Percentiles rank a stretch among this genome's conserved stretches.
phyloP scores from a whole-genome alignment of 2,329 filamentous ascomycete genomes.

The Epichloe coenophiala region DNA sequence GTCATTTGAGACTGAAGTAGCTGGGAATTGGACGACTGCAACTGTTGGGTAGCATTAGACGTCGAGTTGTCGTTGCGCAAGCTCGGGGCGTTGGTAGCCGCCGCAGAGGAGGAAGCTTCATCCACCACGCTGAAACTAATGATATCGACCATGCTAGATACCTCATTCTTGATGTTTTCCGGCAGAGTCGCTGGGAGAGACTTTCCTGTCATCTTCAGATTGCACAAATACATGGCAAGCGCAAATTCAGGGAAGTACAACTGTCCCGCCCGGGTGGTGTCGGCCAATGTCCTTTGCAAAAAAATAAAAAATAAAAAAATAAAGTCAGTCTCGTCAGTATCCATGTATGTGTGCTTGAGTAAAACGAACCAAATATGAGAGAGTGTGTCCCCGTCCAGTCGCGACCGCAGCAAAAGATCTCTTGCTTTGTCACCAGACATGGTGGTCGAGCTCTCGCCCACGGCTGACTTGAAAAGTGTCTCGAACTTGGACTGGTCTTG shows the following conservation, averaged over 20 bases:
- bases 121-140: conserved; percentile 90
- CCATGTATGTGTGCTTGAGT: background rate
- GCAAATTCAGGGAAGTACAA: conserved; percentile 96
- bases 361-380: conserved; percentile 74
- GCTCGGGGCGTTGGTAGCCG: conserved; percentile 53
- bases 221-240: conserved; percentile 96
- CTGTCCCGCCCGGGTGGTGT: conserved; percentile 92
- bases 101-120: conserved; percentile 39
- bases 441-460: conserved; percentile 69
- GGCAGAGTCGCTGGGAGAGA: conserved; percentile 61
- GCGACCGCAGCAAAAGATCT: conserved; percentile 78
- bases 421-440: conserved; percentile 87
- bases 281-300: conserved; percentile 61
- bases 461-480: conserved; percentile 91
- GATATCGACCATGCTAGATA: conserved; percentile 98
- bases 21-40: conserved; percentile 59
- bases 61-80: conserved; percentile 43
- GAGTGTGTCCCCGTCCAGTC: conserved; percentile 72
- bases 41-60: conserved; percentile 48
- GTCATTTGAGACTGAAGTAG: conserved; percentile 55
- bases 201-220: conserved; percentile 80
- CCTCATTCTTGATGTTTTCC: conserved; percentile 84
- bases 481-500: conserved; percentile 95
- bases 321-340: background rate
- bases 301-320: conserved; percentile 8